Conservation (phyloP, 2,329 filamentous ascomycete genomes). For the Xylaria sp. region DNA sequence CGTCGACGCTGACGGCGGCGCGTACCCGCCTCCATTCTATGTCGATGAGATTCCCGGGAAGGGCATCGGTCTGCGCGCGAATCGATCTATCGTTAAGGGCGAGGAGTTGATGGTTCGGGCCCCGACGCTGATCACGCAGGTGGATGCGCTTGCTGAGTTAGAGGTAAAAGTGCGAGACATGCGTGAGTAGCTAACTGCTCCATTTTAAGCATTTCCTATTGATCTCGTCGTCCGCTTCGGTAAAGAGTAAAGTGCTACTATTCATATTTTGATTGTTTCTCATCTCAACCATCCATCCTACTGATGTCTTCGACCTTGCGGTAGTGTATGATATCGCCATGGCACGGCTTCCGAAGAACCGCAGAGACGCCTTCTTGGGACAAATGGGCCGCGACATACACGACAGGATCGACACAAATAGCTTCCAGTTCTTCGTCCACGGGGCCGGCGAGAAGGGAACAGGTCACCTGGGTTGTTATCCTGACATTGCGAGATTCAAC, state of each 20-base stretch:
- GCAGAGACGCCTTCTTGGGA: constrained; percentile 43
- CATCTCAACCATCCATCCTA: too few relatives aligned
- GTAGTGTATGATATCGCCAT: constrained; percentile 48
- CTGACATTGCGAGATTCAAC: constrained; percentile 51
- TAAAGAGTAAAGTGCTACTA: too few relatives aligned
- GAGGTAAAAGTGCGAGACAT: constrained; percentile 37
- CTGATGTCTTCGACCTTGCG: too few relatives aligned
- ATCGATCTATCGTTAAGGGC: constrained; percentile 49
- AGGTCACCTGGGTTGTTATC: constrained; percentile 50
- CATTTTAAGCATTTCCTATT: background rate
- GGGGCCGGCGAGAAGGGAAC: constrained; percentile 41
- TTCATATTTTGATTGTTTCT: too few relatives aligned
- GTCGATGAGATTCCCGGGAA: constrained; percentile 49
- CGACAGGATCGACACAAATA: constrained; percentile 51
- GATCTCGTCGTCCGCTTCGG: too few relatives aligned
- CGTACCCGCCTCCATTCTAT: constrained; percentile 44
- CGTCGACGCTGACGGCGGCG: constrained; percentile 4
- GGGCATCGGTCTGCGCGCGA: constrained; percentile 52
- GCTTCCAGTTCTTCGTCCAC: constrained; percentile 50
- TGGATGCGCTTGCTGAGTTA: constrained; percentile 35
- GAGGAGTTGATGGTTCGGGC: constrained; percentile 51
- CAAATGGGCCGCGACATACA: constrained; percentile 49
- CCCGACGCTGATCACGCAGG: constrained; percentile 49
- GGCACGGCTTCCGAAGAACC: constrained; percentile 42
- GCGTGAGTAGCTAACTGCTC: constrained; percentile 20